Percentiles rank a stretch among this genome's conserved stretches.
These are phyloP conservation scores for Leersia perrieri DNA, from an alignment of 176 grass and related monocot species.

Conservation along the genomic window DNA sequence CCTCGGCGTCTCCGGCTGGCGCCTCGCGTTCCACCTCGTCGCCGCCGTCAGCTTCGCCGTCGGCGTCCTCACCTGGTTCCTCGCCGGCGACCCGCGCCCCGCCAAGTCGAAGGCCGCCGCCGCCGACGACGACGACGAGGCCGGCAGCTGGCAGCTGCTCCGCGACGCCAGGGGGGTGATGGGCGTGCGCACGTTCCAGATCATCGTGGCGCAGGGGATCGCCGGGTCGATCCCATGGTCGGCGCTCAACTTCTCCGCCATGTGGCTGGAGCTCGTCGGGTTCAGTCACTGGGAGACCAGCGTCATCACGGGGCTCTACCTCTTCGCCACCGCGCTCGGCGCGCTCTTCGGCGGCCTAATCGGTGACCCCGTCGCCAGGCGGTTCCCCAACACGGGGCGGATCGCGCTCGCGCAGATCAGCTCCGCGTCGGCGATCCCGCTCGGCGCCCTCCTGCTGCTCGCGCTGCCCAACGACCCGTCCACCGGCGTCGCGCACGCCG, in stretches of 20 bases:
- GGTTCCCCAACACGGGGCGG: constrained; percentile 53
- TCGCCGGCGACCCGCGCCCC: constrained; percentile 62
- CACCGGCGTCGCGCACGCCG: constrained; percentile 32
- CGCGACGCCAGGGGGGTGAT: constrained; percentile 47
- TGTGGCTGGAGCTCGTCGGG: constrained; percentile 86
- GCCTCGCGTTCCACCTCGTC: constrained; percentile 66
- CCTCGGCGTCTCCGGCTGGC: constrained; percentile 72
- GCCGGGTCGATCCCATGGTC: constrained; percentile 62
- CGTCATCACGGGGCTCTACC: constrained; percentile 60
- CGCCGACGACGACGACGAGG: constrained; percentile 16
- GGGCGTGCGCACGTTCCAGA: constrained; percentile 64
- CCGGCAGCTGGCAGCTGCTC: constrained; percentile 41
- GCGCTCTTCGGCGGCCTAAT: constrained; percentile 56
- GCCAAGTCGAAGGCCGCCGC: constrained; percentile 23
- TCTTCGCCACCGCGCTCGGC: constrained; percentile 54
- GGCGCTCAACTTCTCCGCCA: constrained; percentile 62
- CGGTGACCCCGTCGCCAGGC: constrained; percentile 52
- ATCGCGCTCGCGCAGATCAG: constrained; percentile 78
- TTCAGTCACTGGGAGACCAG: constrained; percentile 64
- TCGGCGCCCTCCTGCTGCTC: constrained; percentile 62
- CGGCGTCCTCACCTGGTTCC: constrained; percentile 44
- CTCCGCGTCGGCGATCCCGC: constrained; percentile 56
- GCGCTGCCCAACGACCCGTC: constrained; percentile 49
- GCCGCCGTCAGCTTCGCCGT: constrained; percentile 47
- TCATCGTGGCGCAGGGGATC: constrained; percentile 68